Evolutionary conservation across 768 basidiomycete species (phyloP), one percentile per base, ranked within the genome.

Genomic region (Naganishia friedmannii): DNA sequence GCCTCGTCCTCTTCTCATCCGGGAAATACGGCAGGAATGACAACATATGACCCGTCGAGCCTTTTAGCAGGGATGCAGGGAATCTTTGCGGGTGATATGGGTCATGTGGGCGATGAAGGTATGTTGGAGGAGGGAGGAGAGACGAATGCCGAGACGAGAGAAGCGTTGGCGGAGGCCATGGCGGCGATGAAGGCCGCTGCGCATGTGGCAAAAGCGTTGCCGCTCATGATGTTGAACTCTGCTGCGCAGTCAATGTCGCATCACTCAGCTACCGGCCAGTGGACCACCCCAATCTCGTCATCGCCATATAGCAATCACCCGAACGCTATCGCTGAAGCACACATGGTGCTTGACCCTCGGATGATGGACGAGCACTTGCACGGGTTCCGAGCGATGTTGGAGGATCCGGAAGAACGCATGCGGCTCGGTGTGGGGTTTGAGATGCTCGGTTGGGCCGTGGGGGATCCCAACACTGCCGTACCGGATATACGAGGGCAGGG

Each of bases 381-480:
- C 37, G 60, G 46, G 60, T 63, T 63, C n/a, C 60, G 60, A 3
- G 60, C 60, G 23, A 63, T 63, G 60, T 19, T 63, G 39, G 60
- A 63, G 39, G 67, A 68, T 56, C 67, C 67, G 45, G 67, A 68
- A 26, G 68, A 63, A 45, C 60, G 60, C 1, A 34, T 29, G 39
- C 37, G 60, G 9, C 42, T 63, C 13, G 60, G 60, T 10, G 42
- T 63, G 6, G 60, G 60, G 42, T 46, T 63, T 28, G 60, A 63
- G 60, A 63, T 63, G 60, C 28, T 63, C 7, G 60, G 60, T 7
- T 63, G 60, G 60, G 60, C 60, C 37, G 42, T 63, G 19, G 60
- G 60, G 10, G 57, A 58, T 42, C 9, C 42, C 42, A 8, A 8
- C 42, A 42, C 7, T 42, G 42, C 7, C 15, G 15, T 42, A 13